A percentile compares a stretch with the other conserved stretches of the same genome.
phyloP scores from a whole-genome alignment of 1,139 yeast species.

The Geotrichum candidum region DNA sequence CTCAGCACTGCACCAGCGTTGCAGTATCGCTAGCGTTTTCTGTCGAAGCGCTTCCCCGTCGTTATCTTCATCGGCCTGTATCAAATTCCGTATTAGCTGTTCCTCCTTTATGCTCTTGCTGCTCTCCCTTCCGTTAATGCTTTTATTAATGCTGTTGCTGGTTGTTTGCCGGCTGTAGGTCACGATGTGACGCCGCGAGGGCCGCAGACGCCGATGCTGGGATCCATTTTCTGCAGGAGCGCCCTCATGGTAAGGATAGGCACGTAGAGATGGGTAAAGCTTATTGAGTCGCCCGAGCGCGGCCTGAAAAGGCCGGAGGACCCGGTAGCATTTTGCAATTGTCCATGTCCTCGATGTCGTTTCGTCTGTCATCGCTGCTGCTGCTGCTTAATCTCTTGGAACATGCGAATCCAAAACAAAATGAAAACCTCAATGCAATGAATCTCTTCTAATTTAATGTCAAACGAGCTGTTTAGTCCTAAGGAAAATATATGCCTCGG shows the following conservation, averaged over 20 bases:
- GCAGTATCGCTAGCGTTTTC: not conserved
- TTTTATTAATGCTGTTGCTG: not conserved
- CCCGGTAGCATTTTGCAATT: conserved; percentile 13
- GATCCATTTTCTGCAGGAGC: not conserved
- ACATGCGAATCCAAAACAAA: not conserved
- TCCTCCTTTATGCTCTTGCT: not conserved
- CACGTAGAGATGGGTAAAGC: conserved; percentile 8
- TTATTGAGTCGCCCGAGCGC: conserved; percentile 3
- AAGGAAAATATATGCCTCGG: not conserved
- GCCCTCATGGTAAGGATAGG: conserved; percentile 9
- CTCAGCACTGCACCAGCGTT: not conserved
- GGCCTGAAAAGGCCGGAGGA: conserved; percentile 12
- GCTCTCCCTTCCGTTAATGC: not conserved
- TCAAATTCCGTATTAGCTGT: not conserved
- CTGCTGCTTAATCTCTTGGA: not conserved
- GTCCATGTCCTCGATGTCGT: conserved; percentile 5
- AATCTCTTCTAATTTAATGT: not conserved
- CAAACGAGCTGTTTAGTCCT: not conserved
- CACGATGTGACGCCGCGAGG: not conserved
- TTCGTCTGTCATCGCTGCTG: not conserved
- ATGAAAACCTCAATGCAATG: not conserved
- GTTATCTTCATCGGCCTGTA: not conserved
- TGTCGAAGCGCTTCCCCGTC: not conserved
- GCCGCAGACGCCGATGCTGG: not conserved
- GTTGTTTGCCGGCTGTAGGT: not conserved